Conservation (phyloP, 169 alveolate species). For the Eimeria necatrix region DNA sequence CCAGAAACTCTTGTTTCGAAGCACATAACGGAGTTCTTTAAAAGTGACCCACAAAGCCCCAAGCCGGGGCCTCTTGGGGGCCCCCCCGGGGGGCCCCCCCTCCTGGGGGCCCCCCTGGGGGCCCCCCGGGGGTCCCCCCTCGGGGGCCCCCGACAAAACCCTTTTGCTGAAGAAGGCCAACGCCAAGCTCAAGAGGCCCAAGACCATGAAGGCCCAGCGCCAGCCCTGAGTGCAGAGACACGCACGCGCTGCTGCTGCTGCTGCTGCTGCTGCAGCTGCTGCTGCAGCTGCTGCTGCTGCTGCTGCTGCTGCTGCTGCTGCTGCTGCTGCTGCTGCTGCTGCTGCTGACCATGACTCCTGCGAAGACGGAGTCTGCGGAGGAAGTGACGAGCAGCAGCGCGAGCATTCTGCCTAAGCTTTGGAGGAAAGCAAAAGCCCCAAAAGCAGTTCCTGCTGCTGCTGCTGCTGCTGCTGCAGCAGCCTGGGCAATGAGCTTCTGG, state of each 20-base stretch:
- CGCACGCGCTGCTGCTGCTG: not conserved
- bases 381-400: conserved; percentile 89
- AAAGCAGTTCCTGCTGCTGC: conserved; percentile 86
- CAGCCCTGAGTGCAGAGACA: conserved; percentile 81
- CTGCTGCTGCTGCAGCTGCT: conserved; percentile 30
- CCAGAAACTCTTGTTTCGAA: conserved; percentile 12
- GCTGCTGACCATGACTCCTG: conserved; percentile 80
- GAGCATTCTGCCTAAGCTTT: conserved; percentile 87
- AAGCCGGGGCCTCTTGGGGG: no score
- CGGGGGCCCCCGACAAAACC: not conserved
- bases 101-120: not conserved
- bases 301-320: no score
- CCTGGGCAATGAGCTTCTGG: conserved; percentile 90
- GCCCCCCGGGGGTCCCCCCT: not conserved
- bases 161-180: not conserved
- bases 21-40: not conserved
- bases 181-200: conserved; percentile 74
- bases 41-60: not conserved
- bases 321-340: no score
- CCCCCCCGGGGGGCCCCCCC: no score
- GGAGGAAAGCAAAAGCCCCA: conserved; percentile 87
- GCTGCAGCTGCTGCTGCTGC: conserved; percentile 2
- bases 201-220: conserved; percentile 82
- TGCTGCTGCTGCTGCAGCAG: conserved; percentile 78
- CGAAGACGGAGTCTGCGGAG: conserved; percentile 82